Conservation (phyloP, 352 stramenopile species). For the Phytopythium kandeliae region DNA sequence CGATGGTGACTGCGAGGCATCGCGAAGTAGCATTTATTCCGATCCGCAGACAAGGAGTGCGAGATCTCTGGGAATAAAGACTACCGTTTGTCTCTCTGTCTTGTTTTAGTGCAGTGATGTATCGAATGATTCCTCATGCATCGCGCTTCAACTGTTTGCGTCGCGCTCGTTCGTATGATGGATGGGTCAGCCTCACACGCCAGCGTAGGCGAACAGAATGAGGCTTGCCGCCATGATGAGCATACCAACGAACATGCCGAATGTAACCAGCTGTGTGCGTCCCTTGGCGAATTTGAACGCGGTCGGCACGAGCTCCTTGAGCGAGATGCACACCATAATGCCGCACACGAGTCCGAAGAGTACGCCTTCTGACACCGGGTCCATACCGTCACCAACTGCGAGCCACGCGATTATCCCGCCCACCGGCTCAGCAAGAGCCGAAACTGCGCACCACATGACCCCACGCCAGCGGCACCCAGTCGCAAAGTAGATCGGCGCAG, state of each 20-base stretch:
- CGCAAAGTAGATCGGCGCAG: conserved; percentile 96
- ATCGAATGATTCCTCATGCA: no score
- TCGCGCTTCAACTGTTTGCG: no score
- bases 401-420: conserved; percentile 86
- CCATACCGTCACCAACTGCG: conserved; percentile 74
- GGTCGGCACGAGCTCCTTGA: conserved; percentile 91
- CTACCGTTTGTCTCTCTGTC: no score
- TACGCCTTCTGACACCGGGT: conserved; percentile 61
- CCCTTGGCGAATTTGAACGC: conserved; percentile 88
- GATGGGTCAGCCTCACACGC: no score
- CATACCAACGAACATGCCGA: conserved; percentile 87
- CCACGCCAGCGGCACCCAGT: conserved; percentile 92
- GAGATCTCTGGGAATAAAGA: no score
- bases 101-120: no score
- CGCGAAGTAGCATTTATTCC: no score
- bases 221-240: conserved; percentile 83
- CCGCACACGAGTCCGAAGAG: conserved; percentile 91
- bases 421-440: conserved; percentile 88
- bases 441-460: conserved; percentile 93
- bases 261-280: conserved; percentile 78
- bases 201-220: conserved; percentile 83
- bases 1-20: no score
- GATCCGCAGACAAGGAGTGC: no score
- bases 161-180: no score
- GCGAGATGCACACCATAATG: conserved; percentile 92